Evolutionary conservation across 768 basidiomycete species (phyloP).

Genomic region (Calocybe cyanea): DNA sequence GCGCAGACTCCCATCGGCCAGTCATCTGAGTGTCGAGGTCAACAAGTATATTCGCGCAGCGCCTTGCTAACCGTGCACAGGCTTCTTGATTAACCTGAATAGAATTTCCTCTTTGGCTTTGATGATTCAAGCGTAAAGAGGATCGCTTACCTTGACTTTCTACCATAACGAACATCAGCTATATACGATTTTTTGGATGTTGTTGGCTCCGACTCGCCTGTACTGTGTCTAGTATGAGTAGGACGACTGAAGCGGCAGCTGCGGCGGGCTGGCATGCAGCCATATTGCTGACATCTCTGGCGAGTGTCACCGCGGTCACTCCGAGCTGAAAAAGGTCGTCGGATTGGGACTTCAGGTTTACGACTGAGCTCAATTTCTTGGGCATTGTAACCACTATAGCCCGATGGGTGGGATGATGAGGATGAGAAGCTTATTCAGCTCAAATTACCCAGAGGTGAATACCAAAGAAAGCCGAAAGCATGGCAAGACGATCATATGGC

Average conservation of each 20-base stretch:
- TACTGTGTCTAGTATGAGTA: constrained; percentile 10
- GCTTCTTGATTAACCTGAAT: constrained; percentile 10
- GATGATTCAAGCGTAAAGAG: too few relatives aligned
- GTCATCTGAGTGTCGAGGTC: constrained; percentile 12
- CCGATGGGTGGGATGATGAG: background rate
- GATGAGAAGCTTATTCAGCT: too few relatives aligned
- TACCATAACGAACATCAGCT: background rate
- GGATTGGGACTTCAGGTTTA: background rate
- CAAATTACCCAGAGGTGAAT: too few relatives aligned
- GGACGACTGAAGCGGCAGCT: constrained; percentile 6
- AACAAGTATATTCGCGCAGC: constrained; percentile 2
- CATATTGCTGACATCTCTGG: constrained; percentile 9
- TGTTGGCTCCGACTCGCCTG: constrained; percentile 1
- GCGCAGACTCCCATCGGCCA: constrained; percentile 11
- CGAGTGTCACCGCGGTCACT: constrained; percentile 5
- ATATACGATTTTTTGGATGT: too few relatives aligned
- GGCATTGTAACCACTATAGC: background rate
- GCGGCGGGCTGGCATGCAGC: constrained; percentile 12
- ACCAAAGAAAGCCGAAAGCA: too few relatives aligned
- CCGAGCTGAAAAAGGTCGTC: constrained; percentile 7
- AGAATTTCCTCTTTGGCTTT: background rate
- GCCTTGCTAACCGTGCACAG: constrained; percentile 10
- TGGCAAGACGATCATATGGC: too few relatives aligned
- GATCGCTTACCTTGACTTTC: constrained; percentile 8
- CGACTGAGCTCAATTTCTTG: background rate